Conservation (phyloP, 2,329 filamentous ascomycete species). For the Allantophomopsis lycopodina region DNA sequence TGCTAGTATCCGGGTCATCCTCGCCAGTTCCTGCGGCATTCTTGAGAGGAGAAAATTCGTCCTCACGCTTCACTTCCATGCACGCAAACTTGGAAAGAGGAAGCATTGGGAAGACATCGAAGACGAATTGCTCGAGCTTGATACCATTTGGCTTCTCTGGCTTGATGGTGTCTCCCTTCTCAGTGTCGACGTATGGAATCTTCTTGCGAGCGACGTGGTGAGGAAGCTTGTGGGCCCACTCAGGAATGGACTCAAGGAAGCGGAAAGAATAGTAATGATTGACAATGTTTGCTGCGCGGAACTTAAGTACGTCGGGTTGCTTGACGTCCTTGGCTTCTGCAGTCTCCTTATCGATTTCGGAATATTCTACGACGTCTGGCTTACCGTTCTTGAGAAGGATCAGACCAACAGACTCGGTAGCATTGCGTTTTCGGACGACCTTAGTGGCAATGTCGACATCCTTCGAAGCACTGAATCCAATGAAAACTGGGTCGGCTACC, state of each 20-base stretch:
- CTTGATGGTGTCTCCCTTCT: conserved; percentile 71
- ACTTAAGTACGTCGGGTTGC: conserved; percentile 72
- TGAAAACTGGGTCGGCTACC: conserved; percentile 92
- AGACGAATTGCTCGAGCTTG: conserved; percentile 98
- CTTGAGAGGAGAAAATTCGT: conserved; percentile 97
- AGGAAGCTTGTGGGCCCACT: conserved; percentile 74
- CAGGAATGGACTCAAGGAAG: conserved; percentile 82
- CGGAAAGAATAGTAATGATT: conserved; percentile 98
- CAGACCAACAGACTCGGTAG: conserved; percentile 88
- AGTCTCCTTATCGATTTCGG: conserved; percentile 83
- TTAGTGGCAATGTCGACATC: conserved; percentile 95
- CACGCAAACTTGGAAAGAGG: conserved; percentile 81
- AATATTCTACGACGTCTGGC: conserved; percentile 97
- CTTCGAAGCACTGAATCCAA: conserved; percentile 81
- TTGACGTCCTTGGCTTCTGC: conserved; percentile 78
- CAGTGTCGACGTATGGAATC: conserved; percentile 73
- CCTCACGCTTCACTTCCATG: conserved; percentile 90
- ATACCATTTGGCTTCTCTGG: conserved; percentile 93
- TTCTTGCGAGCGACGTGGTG: conserved; percentile 98
- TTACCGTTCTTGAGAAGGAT: conserved; percentile 92
- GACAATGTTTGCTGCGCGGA: conserved; percentile 97
- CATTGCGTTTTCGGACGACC: conserved; percentile 96
- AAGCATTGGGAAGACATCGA: conserved; percentile 91
- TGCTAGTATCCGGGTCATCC: conserved; percentile 90
- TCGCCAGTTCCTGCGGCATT: conserved; percentile 75